These are phyloP conservation scores for Phialophora macrospora DNA, from an alignment of 2,329 filamentous ascomycete species.

Conservation along the genomic window DNA sequence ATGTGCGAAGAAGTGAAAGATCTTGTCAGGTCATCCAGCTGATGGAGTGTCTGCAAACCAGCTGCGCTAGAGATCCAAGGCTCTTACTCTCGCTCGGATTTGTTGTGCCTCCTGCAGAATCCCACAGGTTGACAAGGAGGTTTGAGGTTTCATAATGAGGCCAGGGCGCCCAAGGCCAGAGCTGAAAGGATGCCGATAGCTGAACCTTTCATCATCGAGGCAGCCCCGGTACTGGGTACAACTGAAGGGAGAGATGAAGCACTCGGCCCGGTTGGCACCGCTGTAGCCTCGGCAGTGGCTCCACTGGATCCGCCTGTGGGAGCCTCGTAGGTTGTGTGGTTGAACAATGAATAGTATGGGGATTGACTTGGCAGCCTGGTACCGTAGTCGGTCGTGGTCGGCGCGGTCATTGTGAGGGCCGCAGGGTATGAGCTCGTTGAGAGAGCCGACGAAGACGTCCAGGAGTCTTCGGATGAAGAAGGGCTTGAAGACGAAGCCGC, in stretches of 20 bases:
- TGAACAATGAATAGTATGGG: constrained; percentile 32
- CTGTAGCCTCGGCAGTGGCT: constrained; percentile 20
- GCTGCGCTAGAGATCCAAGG: constrained; percentile 25
- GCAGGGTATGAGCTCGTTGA: constrained; percentile 29
- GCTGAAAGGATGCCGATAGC: constrained; percentile 19
- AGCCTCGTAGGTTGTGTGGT: constrained; percentile 20
- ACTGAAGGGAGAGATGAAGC: constrained; percentile 24
- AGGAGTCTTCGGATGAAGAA: constrained; percentile 33
- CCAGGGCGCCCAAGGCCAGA: constrained; percentile 20
- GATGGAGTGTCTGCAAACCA: constrained; percentile 27
- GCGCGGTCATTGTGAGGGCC: constrained; percentile 9
- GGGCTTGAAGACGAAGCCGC: constrained; percentile 36
- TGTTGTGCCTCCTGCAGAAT: background rate
- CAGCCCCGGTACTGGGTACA: constrained; percentile 23
- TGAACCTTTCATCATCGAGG: constrained; percentile 14
- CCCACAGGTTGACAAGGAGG: background rate
- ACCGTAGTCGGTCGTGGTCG: constrained; percentile 12
- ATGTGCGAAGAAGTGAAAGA: constrained; percentile 19
- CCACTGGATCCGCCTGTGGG: constrained; percentile 7
- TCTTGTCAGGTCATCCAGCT: constrained; percentile 21
- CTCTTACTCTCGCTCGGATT: constrained; percentile 12
- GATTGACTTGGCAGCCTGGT: constrained; percentile 21
- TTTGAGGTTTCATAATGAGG: constrained; percentile 15
- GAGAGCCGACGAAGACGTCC: constrained; percentile 23
- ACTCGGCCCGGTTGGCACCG: constrained; percentile 22